These are phyloP conservation scores for Physcia stellaris DNA, from an alignment of 495 filamentous ascomycete genomes.

Conservation along the genomic window DNA sequence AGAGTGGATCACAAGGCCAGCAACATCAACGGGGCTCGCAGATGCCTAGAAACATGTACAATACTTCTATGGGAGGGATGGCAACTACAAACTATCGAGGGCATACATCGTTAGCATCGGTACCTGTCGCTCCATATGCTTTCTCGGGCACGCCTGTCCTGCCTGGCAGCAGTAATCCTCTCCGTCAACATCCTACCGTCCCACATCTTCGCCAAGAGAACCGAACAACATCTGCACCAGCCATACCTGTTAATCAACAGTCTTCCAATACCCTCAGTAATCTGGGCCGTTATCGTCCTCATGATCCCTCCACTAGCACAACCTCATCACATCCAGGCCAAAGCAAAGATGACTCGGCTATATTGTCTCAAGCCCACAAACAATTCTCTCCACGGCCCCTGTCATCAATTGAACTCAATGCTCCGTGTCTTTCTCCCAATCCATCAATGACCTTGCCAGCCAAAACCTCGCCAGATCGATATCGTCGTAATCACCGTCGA, in stretches of 20 bases:
- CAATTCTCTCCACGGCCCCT: constrained; percentile 33
- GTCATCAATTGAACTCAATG: constrained; percentile 36
- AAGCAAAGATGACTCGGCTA: constrained; percentile 35
- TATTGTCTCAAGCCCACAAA: constrained; percentile 25
- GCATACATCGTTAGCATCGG: constrained; percentile 44
- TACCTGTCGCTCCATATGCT: constrained; percentile 73
- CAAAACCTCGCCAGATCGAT: constrained; percentile 55
- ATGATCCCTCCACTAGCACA: constrained; percentile 20
- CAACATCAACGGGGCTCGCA: constrained; percentile 43
- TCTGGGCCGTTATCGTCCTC: constrained; percentile 40
- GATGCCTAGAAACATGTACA: constrained; percentile 52
- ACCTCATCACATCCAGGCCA: constrained; percentile 21
- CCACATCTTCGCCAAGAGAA: constrained; percentile 54
- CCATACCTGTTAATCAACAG: constrained; percentile 34
- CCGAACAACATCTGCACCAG: constrained; percentile 52
- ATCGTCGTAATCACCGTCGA: constrained; percentile 43
- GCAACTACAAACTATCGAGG: constrained; percentile 53
- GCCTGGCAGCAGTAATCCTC: constrained; percentile 34
- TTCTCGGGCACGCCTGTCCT: constrained; percentile 66
- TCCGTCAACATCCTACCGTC: constrained; percentile 41
- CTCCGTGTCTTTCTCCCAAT: constrained; percentile 26
- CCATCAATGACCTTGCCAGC: constrained; percentile 16
- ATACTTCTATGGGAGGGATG: constrained; percentile 34
- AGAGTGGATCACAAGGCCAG: constrained; percentile 35
- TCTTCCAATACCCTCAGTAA: constrained; percentile 41